Evolutionary conservation across 2,329 filamentous ascomycete genomes (phyloP), one percentile per base, ranked within the genome.

Genomic region (Catunica adiposa): DNA sequence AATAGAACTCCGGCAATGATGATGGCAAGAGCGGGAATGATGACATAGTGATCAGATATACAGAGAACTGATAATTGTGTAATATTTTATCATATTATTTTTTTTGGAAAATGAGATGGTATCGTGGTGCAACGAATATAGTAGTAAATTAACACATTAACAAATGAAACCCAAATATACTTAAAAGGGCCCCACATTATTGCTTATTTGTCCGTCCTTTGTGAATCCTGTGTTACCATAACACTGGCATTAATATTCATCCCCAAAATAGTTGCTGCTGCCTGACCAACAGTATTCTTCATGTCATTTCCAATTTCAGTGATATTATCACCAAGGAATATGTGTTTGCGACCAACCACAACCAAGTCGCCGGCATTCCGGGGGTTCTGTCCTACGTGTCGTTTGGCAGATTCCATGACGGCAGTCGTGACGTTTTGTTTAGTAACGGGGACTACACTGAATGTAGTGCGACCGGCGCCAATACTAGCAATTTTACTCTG

Each of bases 291-390:
- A 3, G 50, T 56, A 17, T 56, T 56, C 50, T 56, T 58, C 20
- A 58, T 34, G 9, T 58, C 57, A 22, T 58, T 55, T 11, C 54
- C 48, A 2, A 58, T 38, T 20, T 58, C 56, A 3, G 34, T 31
- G 22, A 53, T 42, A 14, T 42, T 29, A 34, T 58, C 56, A 5
- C 44, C 53, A 11, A 58, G 31, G 34, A 55, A 48, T 0, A 44
- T 31, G n/a, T 58, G 56, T 4, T 29, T 52, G 4, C 56, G 56
- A 1, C 56, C 56, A 7, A 58, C 53, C 14, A 58, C 44, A 2
- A 58, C 42, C 22, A 58, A 26, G 26, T 58, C 56, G 2, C 56
- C 56, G 14, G 56, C 56, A 37, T 58, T 58, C 3, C 50, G 53
- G n/a, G 56, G 57, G 23, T 53, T 58, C 44, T 54, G 53, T 1